phyloP scores from a whole-genome alignment of 2,329 filamentous ascomycete species.

The Clonostachys rosea region DNA sequence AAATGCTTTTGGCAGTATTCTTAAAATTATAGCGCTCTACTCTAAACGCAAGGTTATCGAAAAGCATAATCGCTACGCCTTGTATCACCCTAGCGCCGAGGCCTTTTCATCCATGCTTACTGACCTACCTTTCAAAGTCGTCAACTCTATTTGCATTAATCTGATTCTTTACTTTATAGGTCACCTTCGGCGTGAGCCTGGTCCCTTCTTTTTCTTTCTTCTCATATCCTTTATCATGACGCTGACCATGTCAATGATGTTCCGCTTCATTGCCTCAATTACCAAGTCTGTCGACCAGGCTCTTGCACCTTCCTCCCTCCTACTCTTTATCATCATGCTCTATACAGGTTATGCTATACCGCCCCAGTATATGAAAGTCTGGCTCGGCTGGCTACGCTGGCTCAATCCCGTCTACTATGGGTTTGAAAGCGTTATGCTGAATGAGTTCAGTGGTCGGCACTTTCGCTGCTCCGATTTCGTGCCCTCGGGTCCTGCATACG shows the following conservation, averaged over 20 bases:
- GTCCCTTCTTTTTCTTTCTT: constrained; percentile 44
- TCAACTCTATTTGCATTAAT: constrained; percentile 31
- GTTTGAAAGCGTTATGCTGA: constrained; percentile 77
- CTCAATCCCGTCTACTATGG: constrained; percentile 67
- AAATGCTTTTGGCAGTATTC: constrained; percentile 17
- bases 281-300: constrained; percentile 19
- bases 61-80: constrained; percentile 17
- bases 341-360: constrained; percentile 40
- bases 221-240: constrained; percentile 70
- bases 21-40: constrained; percentile 14
- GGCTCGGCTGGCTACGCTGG: constrained; percentile 12
- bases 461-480: constrained; percentile 51
- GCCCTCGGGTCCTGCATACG: constrained; percentile 23
- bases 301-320: constrained; percentile 16
- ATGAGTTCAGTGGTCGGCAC: constrained; percentile 68
- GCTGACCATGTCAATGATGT: constrained; percentile 50
- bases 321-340: constrained; percentile 33
- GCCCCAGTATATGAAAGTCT: constrained; percentile 36
- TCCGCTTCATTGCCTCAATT: constrained; percentile 3
- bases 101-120: constrained; percentile 12
- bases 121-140: constrained; percentile 39
- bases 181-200: constrained; percentile 2
- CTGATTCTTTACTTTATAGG: constrained; percentile 2
- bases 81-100: constrained; percentile 22
- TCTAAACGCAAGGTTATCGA: constrained; percentile 14